Conservation (phyloP, 2,329 filamentous ascomycete species). For the Stemphylium beticola region DNA sequence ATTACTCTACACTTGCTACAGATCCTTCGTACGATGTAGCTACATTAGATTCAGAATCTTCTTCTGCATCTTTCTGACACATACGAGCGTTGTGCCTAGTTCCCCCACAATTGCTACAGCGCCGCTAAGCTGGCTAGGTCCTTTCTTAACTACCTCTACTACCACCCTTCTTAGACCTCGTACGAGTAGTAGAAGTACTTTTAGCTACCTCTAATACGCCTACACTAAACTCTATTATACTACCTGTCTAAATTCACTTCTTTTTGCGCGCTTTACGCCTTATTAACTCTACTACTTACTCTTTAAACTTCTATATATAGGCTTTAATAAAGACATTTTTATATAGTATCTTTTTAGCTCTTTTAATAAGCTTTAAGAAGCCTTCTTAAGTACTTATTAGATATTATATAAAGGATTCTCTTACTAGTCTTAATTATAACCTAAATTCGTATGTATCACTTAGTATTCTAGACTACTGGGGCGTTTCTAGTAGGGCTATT, state of each 20-base stretch:
- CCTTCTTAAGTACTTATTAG: not conserved
- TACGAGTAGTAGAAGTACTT: not conserved
- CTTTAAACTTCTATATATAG: conserved; percentile 42
- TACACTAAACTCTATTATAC: not conserved
- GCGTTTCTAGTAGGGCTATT: conserved; percentile 4
- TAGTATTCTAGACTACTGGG: conserved; percentile 17
- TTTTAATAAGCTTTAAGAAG: conserved; percentile 15
- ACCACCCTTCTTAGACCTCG: not conserved
- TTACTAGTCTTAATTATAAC: conserved; percentile 21
- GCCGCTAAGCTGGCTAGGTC: not conserved
- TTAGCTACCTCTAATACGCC: not conserved
- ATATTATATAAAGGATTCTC: conserved; percentile 4
- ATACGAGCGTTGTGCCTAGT: not conserved
- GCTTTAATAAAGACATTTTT: not conserved
- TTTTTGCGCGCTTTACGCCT: not conserved
- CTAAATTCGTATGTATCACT: conserved; percentile 15
- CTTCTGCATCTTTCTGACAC: not conserved
- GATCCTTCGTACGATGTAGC: not conserved
- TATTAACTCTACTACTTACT: conserved; percentile 55
- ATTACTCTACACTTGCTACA: not conserved
- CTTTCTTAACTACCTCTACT: not conserved
- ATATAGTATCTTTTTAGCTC: not conserved
- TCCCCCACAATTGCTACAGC: not conserved
- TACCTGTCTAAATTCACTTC: not conserved
- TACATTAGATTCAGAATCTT: not conserved